These are phyloP conservation scores for Mycena kentingensis DNA, from an alignment of 768 basidiomycete species.

Conservation along the genomic window DNA sequence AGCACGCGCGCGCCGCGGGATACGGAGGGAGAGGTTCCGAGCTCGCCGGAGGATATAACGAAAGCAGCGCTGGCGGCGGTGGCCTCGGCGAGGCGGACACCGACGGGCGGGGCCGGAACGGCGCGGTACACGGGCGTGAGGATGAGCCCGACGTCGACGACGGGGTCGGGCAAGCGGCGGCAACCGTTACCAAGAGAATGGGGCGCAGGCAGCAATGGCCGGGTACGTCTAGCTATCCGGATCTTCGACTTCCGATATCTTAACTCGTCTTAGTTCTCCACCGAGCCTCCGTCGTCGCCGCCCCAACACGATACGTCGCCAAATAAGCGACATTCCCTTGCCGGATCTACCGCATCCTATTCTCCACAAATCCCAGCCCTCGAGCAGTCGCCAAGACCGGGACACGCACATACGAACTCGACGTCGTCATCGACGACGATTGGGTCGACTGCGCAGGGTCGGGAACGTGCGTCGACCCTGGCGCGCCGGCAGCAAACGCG, in stretches of 20 bases:
- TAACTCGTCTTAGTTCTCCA: slow-evolving; percentile 10
- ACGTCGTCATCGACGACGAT: slow-evolving; percentile 21
- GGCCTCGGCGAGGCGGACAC: slow-evolving; percentile 56
- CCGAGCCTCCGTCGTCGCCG: slow-evolving; percentile 15
- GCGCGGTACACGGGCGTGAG: slow-evolving; percentile 14
- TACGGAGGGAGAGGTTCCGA: slow-evolving; percentile 24
- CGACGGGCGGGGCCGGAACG: slow-evolving; percentile 33
- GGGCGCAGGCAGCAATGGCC: slow-evolving; percentile 14
- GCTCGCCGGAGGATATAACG: slow-evolving; percentile 43
- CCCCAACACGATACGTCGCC: slow-evolving; percentile 19
- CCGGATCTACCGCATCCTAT: slow-evolving; percentile 26
- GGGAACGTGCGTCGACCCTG: slow-evolving; percentile 43
- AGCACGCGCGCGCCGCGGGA: slow-evolving; percentile 27
- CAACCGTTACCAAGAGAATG: slow-evolving; percentile 56
- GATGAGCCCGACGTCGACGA: slow-evolving; percentile 26
- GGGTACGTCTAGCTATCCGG: slow-evolving; percentile 2
- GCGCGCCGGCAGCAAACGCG: slow-evolving; percentile 52
- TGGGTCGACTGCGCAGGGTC: slow-evolving; percentile 10
- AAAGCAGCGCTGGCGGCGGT: slow-evolving; percentile 64
- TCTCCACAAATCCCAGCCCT: slow-evolving; percentile 1
- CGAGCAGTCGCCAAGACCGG: slow-evolving; percentile 32
- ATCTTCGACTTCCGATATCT: neutral
- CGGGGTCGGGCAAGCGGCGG: slow-evolving; percentile 14
- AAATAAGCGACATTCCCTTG: slow-evolving; percentile 25
- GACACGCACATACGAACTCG: slow-evolving; percentile 28